These are phyloP conservation scores for Phytophthora podocarpi DNA, from an alignment of 352 stramenopile genomes.

Conservation along the genomic window DNA sequence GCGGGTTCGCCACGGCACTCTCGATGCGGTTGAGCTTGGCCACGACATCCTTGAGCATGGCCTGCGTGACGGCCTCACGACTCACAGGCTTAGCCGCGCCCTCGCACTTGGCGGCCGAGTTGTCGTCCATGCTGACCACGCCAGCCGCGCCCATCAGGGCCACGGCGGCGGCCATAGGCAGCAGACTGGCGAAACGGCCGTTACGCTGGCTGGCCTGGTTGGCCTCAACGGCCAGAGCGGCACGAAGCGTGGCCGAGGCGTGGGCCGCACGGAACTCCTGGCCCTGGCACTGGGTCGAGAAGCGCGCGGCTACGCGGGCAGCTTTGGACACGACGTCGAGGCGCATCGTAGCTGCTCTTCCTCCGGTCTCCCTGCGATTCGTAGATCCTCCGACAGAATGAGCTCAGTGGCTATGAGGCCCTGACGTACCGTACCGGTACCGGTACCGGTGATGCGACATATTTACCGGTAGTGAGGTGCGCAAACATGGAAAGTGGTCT, in stretches of 20 bases:
- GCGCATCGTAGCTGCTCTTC: conserved; percentile 49
- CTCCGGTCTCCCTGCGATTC: too few species aligned
- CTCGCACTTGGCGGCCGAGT: conserved; percentile 37
- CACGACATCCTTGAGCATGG: conserved; percentile 84
- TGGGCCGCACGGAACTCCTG: conserved; percentile 36
- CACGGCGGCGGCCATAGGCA: conserved; percentile 29
- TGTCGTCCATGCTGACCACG: conserved; percentile 28
- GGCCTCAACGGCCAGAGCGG: conserved; percentile 49
- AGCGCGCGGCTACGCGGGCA: conserved; percentile 45
- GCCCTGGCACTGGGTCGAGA: conserved; percentile 38
- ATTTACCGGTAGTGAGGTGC: too few species aligned
- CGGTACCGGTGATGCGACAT: too few species aligned
- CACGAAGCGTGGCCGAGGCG: conserved; percentile 44
- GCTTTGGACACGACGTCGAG: conserved; percentile 54
- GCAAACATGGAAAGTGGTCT: too few species aligned
- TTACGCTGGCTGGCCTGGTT: conserved; percentile 34
- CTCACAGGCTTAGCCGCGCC: conserved; percentile 41
- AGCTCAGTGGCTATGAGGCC: not conserved
- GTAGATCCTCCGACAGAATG: too few species aligned
- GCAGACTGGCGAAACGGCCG: conserved; percentile 18
- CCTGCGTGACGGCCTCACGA: conserved; percentile 56
- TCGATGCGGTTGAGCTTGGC: conserved; percentile 89
- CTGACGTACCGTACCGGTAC: too few species aligned
- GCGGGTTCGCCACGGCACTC: conserved; percentile 83
- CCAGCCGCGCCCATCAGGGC: conserved; percentile 39